These are phyloP conservation scores for Teratosphaeria destructans DNA, from an alignment of 2,329 filamentous ascomycete genomes.

Conservation along the genomic window DNA sequence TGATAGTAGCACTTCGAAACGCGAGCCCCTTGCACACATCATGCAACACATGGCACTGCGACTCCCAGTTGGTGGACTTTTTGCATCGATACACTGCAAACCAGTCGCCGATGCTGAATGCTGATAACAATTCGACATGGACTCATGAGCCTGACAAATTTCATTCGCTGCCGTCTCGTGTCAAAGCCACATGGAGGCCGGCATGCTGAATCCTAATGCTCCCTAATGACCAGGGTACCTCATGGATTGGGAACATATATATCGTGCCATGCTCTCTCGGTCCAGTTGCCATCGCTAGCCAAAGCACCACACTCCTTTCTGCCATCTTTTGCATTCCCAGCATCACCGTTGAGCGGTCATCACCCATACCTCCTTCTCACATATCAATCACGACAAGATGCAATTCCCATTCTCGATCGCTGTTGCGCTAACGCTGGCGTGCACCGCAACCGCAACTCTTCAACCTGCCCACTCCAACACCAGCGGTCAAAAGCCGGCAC, in stretches of 20 bases:
- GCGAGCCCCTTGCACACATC: no score
- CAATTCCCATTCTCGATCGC: conserved; percentile 5
- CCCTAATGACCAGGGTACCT: no score
- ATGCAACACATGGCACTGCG: no score
- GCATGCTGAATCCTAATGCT: not conserved
- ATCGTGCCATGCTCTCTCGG: not conserved
- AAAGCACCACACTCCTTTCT: not conserved
- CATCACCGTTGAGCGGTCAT: not conserved
- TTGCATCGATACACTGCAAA: no score
- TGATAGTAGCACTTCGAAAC: not conserved
- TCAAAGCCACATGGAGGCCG: not conserved
- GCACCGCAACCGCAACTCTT: conserved; percentile 25
- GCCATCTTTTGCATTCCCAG: not conserved
- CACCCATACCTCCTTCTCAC: not conserved
- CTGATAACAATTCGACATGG: no score
- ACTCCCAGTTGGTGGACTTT: no score
- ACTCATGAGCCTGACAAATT: no score
- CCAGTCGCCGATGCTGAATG: no score
- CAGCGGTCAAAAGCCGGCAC: conserved; percentile 24
- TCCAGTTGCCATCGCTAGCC: not conserved
- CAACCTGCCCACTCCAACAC: conserved; percentile 29
- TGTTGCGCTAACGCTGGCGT: conserved; percentile 11
- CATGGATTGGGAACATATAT: not conserved
- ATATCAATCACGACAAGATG: conserved; percentile 1
- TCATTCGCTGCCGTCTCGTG: not conserved